Evolutionary conservation across 176 grass and related monocot species (phyloP), one percentile per base, ranked within the genome.

Genomic region (Areca catechu): DNA sequence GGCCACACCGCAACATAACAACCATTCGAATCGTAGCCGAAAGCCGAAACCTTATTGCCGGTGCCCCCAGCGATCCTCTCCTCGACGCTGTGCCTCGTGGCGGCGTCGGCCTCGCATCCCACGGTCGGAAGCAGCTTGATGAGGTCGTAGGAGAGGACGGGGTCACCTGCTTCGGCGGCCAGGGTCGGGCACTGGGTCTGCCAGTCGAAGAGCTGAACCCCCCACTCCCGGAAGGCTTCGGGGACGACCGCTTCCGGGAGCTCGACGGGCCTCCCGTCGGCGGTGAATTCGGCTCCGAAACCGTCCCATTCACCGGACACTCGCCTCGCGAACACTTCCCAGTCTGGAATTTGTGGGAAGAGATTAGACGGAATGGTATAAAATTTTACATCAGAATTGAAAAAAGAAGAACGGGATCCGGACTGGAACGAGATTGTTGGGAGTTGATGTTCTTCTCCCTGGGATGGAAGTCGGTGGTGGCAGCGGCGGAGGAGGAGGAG

Each of bases 251-350:
- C 70, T 65, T 77, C 66, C 7, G 93, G 87, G 9, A 97, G 83
- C 83, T 91, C 86, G 4, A 91, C 76, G 1, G 93, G 75, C 0
- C 73, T 85, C 7, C 93, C 93, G 10, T 60, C 48, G 7, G 71
- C 34, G 0, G 83, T 91, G 83, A 97, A 97, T 7, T 97, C 93
- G 4, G 84, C 93, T 16, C 78, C 80, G 76, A 67, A 91, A 63
- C 93, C 93, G 60, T 91, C 93, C 93, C 93, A 97, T 74, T 97
- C 87, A 15, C 87, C 93, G 16, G 93, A 91, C 54, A 97, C 87
- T 15, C 70, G 67, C 72, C 67, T 61, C 3, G 87, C 87, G 71
- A 97, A 97, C 57, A 56, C 83, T 0, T 48, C 72, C 93, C 93
- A 91, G 17, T 62, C 80, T 83, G 56, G n/a, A 77, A 61, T 19